Evolutionary conservation across 352 stramenopile genomes (phyloP), one percentile per base, ranked within the genome.

Genomic region (Blastocystis sp.): DNA sequence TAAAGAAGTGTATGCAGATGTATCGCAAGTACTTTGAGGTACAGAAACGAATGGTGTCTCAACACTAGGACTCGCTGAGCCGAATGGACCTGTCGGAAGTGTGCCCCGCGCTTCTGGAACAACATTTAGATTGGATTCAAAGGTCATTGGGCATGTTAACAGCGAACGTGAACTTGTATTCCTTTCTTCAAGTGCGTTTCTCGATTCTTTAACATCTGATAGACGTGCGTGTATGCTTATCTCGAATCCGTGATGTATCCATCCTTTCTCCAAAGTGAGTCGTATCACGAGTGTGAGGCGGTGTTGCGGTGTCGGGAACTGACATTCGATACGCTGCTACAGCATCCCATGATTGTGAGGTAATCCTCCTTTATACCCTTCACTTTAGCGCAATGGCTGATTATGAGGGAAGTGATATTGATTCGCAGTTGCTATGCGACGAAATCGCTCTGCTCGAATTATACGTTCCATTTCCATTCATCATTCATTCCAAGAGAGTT

Each of bases 181-280:
- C n/a, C 34, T 84, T 67, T 67, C 38, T 84, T 23, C 74, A 84
- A 67, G 74, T 79, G 2, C 5, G 23, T 70, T 64, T 61, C 34
- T 9, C 28, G n/a, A 48, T 14, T 17, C 5, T 21, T 43, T 28
- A 23, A 2, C 34, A 19, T 69, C 45, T 10, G 0, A 5, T 84
- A 84, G 74, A 52, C 67, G 2, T 84, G 74, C 43, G 52, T 84
- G 59, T 84, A 84, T 53, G 38, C 34, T 10, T 69, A 84, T 56
- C 9, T 84, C 10, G 34, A 67, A 40, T 14, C 21, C 19, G 17
- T 9, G 52, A 34, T 43, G n/a, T 84, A 84, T 45, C 34, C 65
- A 40, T 14, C 38, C 5, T 84, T 84, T 69, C 38, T 84, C 2
- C n/a, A 67, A 23, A 84, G 74, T 52, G 41, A 62, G 1, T 84